Evolutionary conservation across 2,329 filamentous ascomycete species (phyloP), one percentile per base, ranked within the genome.

Genomic region (Sarocladium brachiariae): DNA sequence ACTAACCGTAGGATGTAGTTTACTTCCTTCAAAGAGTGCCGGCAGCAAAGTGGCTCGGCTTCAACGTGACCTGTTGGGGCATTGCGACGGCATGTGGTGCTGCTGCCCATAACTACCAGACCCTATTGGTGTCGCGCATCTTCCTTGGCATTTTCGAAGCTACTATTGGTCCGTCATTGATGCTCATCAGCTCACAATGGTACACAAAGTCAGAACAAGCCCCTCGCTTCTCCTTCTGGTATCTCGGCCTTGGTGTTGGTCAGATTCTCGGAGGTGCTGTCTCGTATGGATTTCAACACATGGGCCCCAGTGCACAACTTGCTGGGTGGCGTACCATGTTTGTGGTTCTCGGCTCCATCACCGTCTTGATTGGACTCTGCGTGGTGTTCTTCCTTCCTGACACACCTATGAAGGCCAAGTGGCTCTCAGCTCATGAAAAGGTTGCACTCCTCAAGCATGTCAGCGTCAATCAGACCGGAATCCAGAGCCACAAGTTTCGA

Each of bases 261-360:
- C 80, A 83, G 63, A 78, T 83, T n/a, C 70, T 84, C 19, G 77
- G 79, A 2, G 80, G 79, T 1, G 76, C 81, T 5, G 84, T 89
- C 46, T 81, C 80, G 0, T 83, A 73, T 54, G 78, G 66, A 37
- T 81, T 80, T 61, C 78, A 81, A 59, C 73, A 78, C 10, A 67
- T 73, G 64, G 71, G 57, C 1, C 66, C 66, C 3, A 82, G 79
- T 1, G 66, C 84, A 2, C 63, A 71, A 1, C 74, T 76, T 2
- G 69, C 78, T n/a, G 83, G 83, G 3, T 89, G 84, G 84, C 71
- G 81, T 5, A 84, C 78, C 77, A 74, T 87, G 21, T 88, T 88
- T 63, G 80, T 87, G 43, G 76, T 84, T 11, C 81, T 88, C 57
- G 84, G 84, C 8, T 68, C 71, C 4, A 67, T 67, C 21, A 70